Percentiles rank a stretch among this genome's conserved stretches.
Evolutionary conservation across 495 filamentous ascomycete genomes (phyloP).

Genomic region (Xylona heveae): DNA sequence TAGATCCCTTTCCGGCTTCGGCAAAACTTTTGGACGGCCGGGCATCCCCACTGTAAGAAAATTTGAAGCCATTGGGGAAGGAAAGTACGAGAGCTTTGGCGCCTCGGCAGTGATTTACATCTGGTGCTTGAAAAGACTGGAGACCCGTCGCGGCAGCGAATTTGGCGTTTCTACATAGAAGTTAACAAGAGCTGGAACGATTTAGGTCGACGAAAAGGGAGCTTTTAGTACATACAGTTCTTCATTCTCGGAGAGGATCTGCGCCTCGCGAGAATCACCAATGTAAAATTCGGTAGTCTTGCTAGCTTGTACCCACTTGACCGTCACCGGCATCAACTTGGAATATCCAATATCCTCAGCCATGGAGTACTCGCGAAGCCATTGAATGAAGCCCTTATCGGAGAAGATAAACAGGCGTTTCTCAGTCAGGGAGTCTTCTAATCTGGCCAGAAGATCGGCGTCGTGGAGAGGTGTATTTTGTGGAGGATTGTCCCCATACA

Average conservation of each 20-base stretch:
- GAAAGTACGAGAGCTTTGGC: conserved; percentile 56
- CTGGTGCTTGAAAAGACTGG: conserved; percentile 29
- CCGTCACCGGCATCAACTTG: conserved; percentile 27
- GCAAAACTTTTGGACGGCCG: conserved; percentile 52
- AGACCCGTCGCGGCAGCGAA: conserved; percentile 14
- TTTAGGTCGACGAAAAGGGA: too few relatives aligned
- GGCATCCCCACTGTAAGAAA: conserved; percentile 86
- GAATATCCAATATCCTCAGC: conserved; percentile 62
- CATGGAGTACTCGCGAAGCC: conserved; percentile 53
- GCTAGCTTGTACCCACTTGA: too few relatives aligned
- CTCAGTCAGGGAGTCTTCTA: conserved; percentile 9
- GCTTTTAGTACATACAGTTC: too few relatives aligned
- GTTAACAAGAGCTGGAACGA: too few relatives aligned
- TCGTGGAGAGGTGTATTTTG: conserved; percentile 8
- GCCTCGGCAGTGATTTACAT: conserved; percentile 58
- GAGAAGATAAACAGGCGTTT: conserved; percentile 38
- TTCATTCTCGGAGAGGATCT: too few relatives aligned
- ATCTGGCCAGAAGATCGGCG: conserved; percentile 4
- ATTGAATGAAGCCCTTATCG: conserved; percentile 41
- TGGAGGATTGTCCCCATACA: conserved; percentile 13
- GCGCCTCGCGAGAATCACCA: too few relatives aligned
- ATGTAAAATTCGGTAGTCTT: too few relatives aligned
- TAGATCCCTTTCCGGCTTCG: conserved; percentile 46
- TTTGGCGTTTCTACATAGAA: too few relatives aligned
- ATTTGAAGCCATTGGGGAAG: conserved; percentile 60